phyloP scores from a whole-genome alignment of 805 yeast species.

The Barnettozyma sp. region DNA sequence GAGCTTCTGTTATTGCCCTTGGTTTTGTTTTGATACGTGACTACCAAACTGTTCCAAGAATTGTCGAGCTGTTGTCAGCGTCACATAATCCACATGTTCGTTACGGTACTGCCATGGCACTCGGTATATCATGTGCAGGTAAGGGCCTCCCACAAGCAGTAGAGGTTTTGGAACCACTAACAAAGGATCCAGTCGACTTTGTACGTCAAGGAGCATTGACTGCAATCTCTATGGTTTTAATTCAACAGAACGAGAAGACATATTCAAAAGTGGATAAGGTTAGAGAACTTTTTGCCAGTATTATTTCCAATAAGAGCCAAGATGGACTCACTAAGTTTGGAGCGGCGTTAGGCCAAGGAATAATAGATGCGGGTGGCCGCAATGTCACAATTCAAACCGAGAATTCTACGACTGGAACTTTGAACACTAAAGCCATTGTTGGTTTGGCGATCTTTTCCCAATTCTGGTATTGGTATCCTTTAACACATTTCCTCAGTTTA shows the following conservation, averaged over 20 bases:
- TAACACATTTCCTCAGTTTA: slow-evolving; percentile 84
- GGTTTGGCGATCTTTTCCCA: slow-evolving; percentile 87
- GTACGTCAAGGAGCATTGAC: slow-evolving; percentile 97
- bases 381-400: slow-evolving; percentile 92
- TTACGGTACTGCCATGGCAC: slow-evolving; percentile 95
- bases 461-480: slow-evolving; percentile 98
- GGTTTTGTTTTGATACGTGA: slow-evolving; percentile 90
- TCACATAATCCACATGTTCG: slow-evolving; percentile 97
- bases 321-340: slow-evolving; percentile 97
- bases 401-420: slow-evolving; percentile 79
- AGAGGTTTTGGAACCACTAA: slow-evolving; percentile 85
- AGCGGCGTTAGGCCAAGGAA: slow-evolving; percentile 95
- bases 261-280: slow-evolving; percentile 74
- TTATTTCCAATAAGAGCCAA: slow-evolving; percentile 83
- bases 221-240: slow-evolving; percentile 84
- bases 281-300: slow-evolving; percentile 65
- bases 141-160: slow-evolving; percentile 82
- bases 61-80: slow-evolving; percentile 86
- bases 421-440: slow-evolving; percentile 85
- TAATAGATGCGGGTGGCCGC: slow-evolving; percentile 97
- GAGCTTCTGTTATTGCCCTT: slow-evolving; percentile 87
- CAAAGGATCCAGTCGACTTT: slow-evolving; percentile 91
- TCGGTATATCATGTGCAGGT: slow-evolving; percentile 97
- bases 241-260: slow-evolving; percentile 79
- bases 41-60: slow-evolving; percentile 88